Base-by-base conservation (phyloP, 257 asterid genomes). In the Plantago major region DNA sequence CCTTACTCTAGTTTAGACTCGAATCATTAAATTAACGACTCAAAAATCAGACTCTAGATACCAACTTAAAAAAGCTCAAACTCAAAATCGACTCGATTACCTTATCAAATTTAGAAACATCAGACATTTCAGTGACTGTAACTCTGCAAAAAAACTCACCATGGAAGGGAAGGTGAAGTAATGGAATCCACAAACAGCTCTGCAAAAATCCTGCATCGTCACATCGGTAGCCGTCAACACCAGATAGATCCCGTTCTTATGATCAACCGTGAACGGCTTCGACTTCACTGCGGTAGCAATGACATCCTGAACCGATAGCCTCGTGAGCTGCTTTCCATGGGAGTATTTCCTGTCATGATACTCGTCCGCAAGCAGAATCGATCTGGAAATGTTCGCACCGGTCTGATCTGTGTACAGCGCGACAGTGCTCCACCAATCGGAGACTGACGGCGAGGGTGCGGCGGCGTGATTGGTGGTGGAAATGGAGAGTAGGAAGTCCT, bases 111-210 rank as follows among this genome's bases (percentile, higher is more conserved):
- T 22, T 22, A 1, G 26, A 22, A 22, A 22, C 26, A 22, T 1
- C 26, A 22, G 1, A 22, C 26, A 22, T 22, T 22, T 22, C 26
- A 22, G 2, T 22, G 26, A 22, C 26, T 22, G 26, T 33, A 33
- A 4, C 40, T 33, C 7, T 4, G 40, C 40, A 4, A 33, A 33
- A 30, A 7, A 33, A 33, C 40, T 33, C 40, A 33, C 97, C 82
- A 70, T 69, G 14, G 97, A 90, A 0, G 97, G 83, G 71, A 90
- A 90, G 0, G 96, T 90, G 80, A 90, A 90, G 81, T 90, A 90
- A 69, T 90, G 97, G 77, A 90, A 90, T 18, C 97, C 97, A 65
- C 97, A 90, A 1, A 85, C 97, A 2, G 97, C 96, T 40, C 97
- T 74, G 73, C 97, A 90, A 80, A 77, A 90, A 60, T 90, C 97